A percentile compares a stretch with the other conserved stretches of the same genome.
Evolutionary conservation across 257 asterid genomes (phyloP).

Genomic region (Salvia miltiorrhiza): DNA sequence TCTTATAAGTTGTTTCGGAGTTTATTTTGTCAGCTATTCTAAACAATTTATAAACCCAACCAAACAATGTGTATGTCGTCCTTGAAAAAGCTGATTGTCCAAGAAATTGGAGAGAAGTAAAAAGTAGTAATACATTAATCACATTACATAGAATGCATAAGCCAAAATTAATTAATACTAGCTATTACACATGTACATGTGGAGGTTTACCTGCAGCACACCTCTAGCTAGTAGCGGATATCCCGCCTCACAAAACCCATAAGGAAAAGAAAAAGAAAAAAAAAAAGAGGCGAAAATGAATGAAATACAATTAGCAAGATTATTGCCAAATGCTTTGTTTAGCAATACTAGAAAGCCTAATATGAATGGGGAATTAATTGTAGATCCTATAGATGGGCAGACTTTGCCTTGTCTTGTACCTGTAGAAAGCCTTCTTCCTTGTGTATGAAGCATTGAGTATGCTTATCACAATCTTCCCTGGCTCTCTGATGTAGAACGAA

Average conservation of each 20-base stretch:
- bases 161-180: not conserved
- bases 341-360: not conserved
- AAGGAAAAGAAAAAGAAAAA: not conserved
- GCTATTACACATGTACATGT: not conserved
- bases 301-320: not conserved
- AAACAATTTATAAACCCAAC: too few relatives aligned
- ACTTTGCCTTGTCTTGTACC: conserved; percentile 58
- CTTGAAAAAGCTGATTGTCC: too few relatives aligned
- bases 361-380: conserved; percentile 12
- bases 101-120: too few relatives aligned
- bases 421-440: conserved; percentile 65
- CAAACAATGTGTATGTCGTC: too few relatives aligned
- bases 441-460: conserved; percentile 52
- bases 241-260: not conserved
- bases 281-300: not conserved
- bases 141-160: not conserved
- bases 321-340: not conserved
- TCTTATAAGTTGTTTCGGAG: too few relatives aligned
- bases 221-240: not conserved
- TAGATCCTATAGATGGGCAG: conserved; percentile 47
- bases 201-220: not conserved
- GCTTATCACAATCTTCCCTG: conserved; percentile 64
- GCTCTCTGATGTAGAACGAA: conserved; percentile 72
- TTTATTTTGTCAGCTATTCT: too few relatives aligned
- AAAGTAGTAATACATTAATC: too few relatives aligned